Conservation (phyloP, 2,329 filamentous ascomycete species). For the Ophiostoma ulmi region DNA sequence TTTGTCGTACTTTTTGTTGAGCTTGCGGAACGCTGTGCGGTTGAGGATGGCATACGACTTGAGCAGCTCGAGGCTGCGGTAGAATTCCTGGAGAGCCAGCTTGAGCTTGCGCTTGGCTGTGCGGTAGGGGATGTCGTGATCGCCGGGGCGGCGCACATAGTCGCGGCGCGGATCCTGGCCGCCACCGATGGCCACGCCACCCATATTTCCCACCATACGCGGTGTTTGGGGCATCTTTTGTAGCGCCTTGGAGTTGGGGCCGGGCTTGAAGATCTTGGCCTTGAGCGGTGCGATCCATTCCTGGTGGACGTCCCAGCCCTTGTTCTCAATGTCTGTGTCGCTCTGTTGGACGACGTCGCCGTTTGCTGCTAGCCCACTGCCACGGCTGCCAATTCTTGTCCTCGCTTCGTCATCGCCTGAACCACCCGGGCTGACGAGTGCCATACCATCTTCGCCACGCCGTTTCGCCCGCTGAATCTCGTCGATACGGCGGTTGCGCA, state of each 20-base stretch:
- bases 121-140: constrained; percentile 70
- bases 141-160: constrained; percentile 45
- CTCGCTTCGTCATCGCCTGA: constrained; percentile 17
- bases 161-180: constrained; percentile 39
- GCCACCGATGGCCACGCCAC: constrained; percentile 12
- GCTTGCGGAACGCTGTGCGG: constrained; percentile 88
- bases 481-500: constrained; percentile 75
- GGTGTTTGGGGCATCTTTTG: constrained; percentile 51
- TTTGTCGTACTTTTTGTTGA: constrained; percentile 99
- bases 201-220: constrained; percentile 34
- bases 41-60: constrained; percentile 90
- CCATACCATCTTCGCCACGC: constrained; percentile 27
- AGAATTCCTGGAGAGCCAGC: constrained; percentile 84
- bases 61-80: constrained; percentile 82
- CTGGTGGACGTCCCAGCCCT: constrained; percentile 21
- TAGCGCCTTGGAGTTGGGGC: constrained; percentile 57
- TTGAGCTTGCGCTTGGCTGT: constrained; percentile 90
- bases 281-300: constrained; percentile 51
- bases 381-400: background rate
- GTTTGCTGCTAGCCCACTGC: constrained; percentile 1
- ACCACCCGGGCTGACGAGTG: constrained; percentile 29
- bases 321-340: constrained; percentile 29
- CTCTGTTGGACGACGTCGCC: constrained; percentile 28
- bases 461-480: constrained; percentile 54
- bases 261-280: constrained; percentile 50